Evolutionary conservation across 2,329 filamentous ascomycete genomes (phyloP), one percentile per base, ranked within the genome.

Genomic region (Pestalotiopsis sp.): DNA sequence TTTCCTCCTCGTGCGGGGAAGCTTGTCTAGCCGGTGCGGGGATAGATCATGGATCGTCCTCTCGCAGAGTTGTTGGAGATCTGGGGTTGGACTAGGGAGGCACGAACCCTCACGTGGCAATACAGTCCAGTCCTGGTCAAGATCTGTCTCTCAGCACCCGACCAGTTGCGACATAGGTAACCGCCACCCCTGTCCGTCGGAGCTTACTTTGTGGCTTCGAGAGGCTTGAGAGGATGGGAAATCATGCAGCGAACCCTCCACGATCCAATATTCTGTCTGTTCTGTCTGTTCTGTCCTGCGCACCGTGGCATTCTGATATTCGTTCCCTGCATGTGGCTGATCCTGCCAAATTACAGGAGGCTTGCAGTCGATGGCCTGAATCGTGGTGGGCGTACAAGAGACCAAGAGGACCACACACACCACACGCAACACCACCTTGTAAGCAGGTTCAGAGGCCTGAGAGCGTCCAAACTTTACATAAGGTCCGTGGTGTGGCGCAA

Each of bases 1-100:
- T n/a, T n/a, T n/a, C n/a, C n/a, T n/a, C n/a, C 26, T 57, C 40
- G 26, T 65, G 62, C 62, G 62, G 62, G 62, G 62, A 65, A 65
- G 40, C 62, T 65, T 65, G 62, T 57, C 62, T 22, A 57, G 48
- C 40, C 17, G 62, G 30, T 65, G 61, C 48, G 62, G 62, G 56
- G 62, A 48, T n/a, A 48, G 44, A 65, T 56, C 62, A 22, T 55
- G 62, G n/a, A 48, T 48, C 38, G 40, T 52, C 22, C 38, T 52
- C n/a, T 52, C n/a, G 39, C 61, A 44, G 35, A 39, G n/a, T 14
- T 13, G 14, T 61, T 61, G 58, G 58, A 39, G 61, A 65, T 65
- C 62, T 38, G 40, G 17, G 62, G 17, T 20, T n/a, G 44, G 44
- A n/a, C 40, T 48, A n/a, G 40, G 40, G 13, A 17, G 40, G 17